Base-by-base conservation (phyloP, 768 basidiomycete genomes). In the Kwoniella shandongensis region DNA sequence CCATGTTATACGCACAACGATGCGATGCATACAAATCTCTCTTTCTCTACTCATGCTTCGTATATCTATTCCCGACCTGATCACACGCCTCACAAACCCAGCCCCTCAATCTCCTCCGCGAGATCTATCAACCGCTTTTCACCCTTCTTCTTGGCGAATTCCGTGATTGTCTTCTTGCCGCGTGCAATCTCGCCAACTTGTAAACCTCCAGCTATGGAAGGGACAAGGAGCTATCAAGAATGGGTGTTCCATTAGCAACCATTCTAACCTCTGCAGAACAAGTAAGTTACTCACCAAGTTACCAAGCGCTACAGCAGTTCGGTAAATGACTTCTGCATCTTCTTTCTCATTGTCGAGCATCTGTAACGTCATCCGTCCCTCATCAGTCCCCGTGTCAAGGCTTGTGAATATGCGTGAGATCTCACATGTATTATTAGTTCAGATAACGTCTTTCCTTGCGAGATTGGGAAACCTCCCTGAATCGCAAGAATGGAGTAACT, bases 401-500 rank as follows among this genome's bases (percentile, higher is more conserved):
- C 42, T 10, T 38, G 36, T 38, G n/a, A 17, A 42, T 11, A 58
- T 44, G 6, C 32, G 20, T 10, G 44, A 5, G 26, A 12, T 23
- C 23, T 12, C 23, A 72, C 72, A 38, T 62, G 54, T n/a, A 54
- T 27, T 35, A 74, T 70, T 23, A 67, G 57, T 17, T 64, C 59
- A 25, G 72, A 44, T 27, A 76, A 44, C 1, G 59, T 35, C 4
- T 49, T 50, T 26, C 54, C 55, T 12, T 54, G 52, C 18, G 44
- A 47, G 5, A 52, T 17, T 8, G 73, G 64, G 36, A 72, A 61
- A 2, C 35, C 48, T 7, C 42, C 50, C 2, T 62, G 57, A 8
- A 72, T 57, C 29, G 71, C 69, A 44, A 76, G 15, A 10, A 73
- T 67, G n/a, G 74, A 76, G 40, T 73, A 70, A 51, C 74, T 74